Base-by-base conservation (phyloP, 2,329 filamentous ascomycete genomes). In the Fusarium sp. region DNA sequence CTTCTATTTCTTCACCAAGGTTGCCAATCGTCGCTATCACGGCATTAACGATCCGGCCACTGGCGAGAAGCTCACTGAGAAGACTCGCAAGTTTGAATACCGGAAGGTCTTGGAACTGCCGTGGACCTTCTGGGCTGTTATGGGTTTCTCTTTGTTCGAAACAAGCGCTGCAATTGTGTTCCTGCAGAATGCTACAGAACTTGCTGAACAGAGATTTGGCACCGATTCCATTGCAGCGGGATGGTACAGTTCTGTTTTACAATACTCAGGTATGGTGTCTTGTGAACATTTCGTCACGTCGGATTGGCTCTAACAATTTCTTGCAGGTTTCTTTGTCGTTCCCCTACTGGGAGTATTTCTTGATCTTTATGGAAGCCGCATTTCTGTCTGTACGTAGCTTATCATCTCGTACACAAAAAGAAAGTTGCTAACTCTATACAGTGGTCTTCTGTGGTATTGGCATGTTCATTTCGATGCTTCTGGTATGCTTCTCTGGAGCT, bases 141-240 rank as follows among this genome's bases (percentile, higher is more conserved):
- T 86, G 47, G 75, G 75, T 0, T 89, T 88, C 70, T 86, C 86
- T 0, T 72, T 88, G 9, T 89, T 89, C 65, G 80, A 89, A 70
- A 89, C 87, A 0, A 85, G 82, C 29, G 84, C 85, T 1, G 85
- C 86, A 0, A 68, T 80, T 11, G 82, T 89, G 5, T 90, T 87
- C 66, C 80, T 80, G 4, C 81, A 84, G 31, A 90, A 89, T 69
- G 85, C 85, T 0, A 90, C 88, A 0, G 88, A 90, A 65, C 75
- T 90, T 39, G 87, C 87, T 0, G 83, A 90, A 74, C 82, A 88
- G 72, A 80, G 86, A 12, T 89, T 89, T 73, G 77, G 84, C 8
- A 81, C 85, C 8, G 79, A 80, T 47, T 77, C 84, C 0, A 80
- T 88, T 44, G 83, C 77, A 3, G 88, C 87, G 0, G 88, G 87